Conservation (phyloP, 225 moss, liverwort and hornwort species). For the Climacium dendroides region DNA sequence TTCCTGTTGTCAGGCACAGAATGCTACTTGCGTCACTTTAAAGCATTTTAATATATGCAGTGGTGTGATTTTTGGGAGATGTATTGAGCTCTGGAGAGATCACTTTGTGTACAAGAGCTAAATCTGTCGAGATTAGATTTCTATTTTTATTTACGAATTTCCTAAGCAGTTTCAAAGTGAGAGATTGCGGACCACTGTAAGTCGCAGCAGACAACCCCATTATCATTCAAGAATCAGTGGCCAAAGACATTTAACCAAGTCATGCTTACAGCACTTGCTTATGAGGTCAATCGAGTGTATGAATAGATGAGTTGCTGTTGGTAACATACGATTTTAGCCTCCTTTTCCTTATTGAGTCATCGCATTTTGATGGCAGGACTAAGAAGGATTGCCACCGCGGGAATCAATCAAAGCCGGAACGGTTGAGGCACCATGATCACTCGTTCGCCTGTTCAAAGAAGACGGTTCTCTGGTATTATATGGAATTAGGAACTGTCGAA, state of each 20-base stretch:
- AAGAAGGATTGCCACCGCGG: not conserved
- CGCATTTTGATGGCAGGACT: slow-evolving; percentile 24
- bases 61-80: not conserved
- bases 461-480: slow-evolving; percentile 13
- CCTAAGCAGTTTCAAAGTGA: not conserved
- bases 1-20: not conserved
- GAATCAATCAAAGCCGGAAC: not conserved
- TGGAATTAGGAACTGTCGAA: not conserved
- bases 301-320: not conserved
- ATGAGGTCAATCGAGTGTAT: not conserved
- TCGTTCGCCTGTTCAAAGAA: slow-evolving; percentile 28
- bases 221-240: not conserved
- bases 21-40: not conserved
- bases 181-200: not conserved
- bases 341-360: not conserved
- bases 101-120: not conserved
- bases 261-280: not conserved
- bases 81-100: not conserved
- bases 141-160: not conserved
- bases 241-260: not conserved
- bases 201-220: not conserved
- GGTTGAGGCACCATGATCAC: slow-evolving; percentile 13
- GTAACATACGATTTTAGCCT: not conserved
- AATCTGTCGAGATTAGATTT: not conserved
- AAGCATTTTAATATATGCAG: not conserved